Conservation (phyloP, 2,329 filamentous ascomycete genomes). For the Didymella pinodella region DNA sequence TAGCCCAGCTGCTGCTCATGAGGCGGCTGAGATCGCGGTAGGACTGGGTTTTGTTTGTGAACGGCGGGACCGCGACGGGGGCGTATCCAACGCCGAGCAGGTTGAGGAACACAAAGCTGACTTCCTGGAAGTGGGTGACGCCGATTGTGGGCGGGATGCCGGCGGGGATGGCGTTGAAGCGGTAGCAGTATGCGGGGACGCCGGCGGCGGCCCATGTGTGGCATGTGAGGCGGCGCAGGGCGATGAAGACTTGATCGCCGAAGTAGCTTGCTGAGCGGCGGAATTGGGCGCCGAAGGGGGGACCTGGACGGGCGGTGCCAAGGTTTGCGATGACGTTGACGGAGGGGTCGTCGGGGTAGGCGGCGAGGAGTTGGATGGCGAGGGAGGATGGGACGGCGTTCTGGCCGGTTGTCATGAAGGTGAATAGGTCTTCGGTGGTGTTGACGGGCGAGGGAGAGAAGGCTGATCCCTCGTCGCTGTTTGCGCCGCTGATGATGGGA, state of each 20-base stretch:
- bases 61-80: conserved; percentile 44
- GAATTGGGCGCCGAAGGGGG: conserved; percentile 54
- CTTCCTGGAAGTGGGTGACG: conserved; percentile 64
- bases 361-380: conserved; percentile 35
- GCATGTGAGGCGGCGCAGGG: conserved; percentile 62
- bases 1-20: conserved; percentile 57
- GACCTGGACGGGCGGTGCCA: conserved; percentile 29
- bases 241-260: conserved; percentile 66
- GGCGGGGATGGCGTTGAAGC: conserved; percentile 65
- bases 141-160: conserved; percentile 55
- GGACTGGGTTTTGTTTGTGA: conserved; percentile 45
- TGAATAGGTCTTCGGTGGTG: conserved; percentile 62
- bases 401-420: conserved; percentile 45
- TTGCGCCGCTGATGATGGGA: conserved; percentile 69
- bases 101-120: conserved; percentile 59
- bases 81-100: conserved; percentile 53
- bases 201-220: conserved; percentile 59
- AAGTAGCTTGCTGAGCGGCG: conserved; percentile 60
- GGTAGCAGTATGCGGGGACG: conserved; percentile 66
- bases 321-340: conserved; percentile 39
- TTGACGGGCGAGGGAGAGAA: conserved; percentile 65
- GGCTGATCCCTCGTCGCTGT: conserved; percentile 70
- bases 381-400: conserved; percentile 36
- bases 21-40: conserved; percentile 52
- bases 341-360: conserved; percentile 42